Evolutionary conservation across 75 land plant species (phyloP).

Genomic region (Chamaecyparis obtusa): DNA sequence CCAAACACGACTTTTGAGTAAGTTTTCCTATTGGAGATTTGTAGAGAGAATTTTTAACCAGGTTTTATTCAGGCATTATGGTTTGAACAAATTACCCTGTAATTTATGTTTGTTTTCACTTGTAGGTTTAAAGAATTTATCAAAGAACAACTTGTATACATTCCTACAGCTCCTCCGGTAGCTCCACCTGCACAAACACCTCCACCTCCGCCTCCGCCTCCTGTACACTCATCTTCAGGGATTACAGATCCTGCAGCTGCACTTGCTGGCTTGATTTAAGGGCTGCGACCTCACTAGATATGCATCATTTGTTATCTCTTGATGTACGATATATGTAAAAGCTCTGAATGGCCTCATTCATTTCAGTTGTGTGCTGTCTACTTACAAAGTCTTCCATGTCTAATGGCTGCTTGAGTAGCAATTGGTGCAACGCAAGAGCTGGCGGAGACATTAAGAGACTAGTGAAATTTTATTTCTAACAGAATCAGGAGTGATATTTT

Average conservation of each 20-base stretch:
- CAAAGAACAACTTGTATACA: slow-evolving; percentile 80
- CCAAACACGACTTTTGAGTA: slow-evolving; percentile 82
- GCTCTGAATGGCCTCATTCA: slow-evolving; percentile 13
- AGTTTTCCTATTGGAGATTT: slow-evolving; percentile 11
- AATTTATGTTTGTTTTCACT: neutral
- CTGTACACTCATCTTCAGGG: slow-evolving; percentile 29
- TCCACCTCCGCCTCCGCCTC: slow-evolving; percentile 31
- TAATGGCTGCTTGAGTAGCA: neutral
- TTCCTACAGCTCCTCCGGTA: slow-evolving; percentile 35
- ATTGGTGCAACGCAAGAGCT: slow-evolving; percentile 16
- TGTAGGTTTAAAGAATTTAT: slow-evolving; percentile 91
- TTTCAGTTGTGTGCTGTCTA: slow-evolving; percentile 17
- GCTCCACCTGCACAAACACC: slow-evolving; percentile 29
- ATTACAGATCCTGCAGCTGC: slow-evolving; percentile 83
- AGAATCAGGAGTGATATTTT: slow-evolving; percentile 10
- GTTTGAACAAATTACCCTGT: neutral
- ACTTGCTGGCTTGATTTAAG: slow-evolving; percentile 77
- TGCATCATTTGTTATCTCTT: neutral
- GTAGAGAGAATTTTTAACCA: neutral
- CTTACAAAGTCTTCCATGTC: slow-evolving; percentile 4
- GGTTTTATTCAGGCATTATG: neutral
- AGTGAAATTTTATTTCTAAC: slow-evolving; percentile 12
- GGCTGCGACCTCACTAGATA: neutral
- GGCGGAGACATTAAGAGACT: slow-evolving; percentile 13
- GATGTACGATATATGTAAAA: slow-evolving; percentile 6